These are phyloP conservation scores for Xylaria sp. DNA, from an alignment of 2,329 filamentous ascomycete genomes.

Conservation along the genomic window DNA sequence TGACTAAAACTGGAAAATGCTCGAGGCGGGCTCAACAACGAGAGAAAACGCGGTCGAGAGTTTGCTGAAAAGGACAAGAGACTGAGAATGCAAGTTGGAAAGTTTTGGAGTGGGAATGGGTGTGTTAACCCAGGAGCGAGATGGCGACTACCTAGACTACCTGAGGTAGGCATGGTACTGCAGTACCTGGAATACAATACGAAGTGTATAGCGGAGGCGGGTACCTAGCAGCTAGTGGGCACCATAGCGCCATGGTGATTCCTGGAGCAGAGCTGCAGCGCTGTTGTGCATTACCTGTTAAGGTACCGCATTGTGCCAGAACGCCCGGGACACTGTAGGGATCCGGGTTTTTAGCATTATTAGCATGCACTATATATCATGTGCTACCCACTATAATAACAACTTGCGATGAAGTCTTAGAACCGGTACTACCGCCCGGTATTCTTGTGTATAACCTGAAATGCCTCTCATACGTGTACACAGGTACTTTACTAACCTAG, in stretches of 20 bases:
- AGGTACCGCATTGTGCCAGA: conserved; percentile 6
- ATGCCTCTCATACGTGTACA: background rate
- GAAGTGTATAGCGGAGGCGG: conserved; percentile 9
- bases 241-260: conserved; percentile 4
- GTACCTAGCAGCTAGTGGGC: conserved; percentile 4
- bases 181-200: conserved; percentile 18
- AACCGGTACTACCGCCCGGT: background rate
- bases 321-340: conserved; percentile 19
- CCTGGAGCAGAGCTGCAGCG: conserved; percentile 3
- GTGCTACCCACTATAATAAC: conserved; percentile 15
- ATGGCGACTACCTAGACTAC: conserved; percentile 26
- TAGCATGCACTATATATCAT: conserved; percentile 17
- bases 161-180: conserved; percentile 15
- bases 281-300: conserved; percentile 7
- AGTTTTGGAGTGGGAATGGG: conserved; percentile 31
- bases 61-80: conserved; percentile 33
- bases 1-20: conserved; percentile 28
- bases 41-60: conserved; percentile 33
- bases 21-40: conserved; percentile 27
- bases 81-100: conserved; percentile 35
- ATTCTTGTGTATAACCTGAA: background rate
- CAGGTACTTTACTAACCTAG: background rate
- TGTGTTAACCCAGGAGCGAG: conserved; percentile 26
- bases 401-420: conserved; percentile 11
- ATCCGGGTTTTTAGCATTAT: conserved; percentile 19